Evolutionary conservation across 2,329 filamentous ascomycete species (phyloP).

Genomic region (Fusarium anthophilum): DNA sequence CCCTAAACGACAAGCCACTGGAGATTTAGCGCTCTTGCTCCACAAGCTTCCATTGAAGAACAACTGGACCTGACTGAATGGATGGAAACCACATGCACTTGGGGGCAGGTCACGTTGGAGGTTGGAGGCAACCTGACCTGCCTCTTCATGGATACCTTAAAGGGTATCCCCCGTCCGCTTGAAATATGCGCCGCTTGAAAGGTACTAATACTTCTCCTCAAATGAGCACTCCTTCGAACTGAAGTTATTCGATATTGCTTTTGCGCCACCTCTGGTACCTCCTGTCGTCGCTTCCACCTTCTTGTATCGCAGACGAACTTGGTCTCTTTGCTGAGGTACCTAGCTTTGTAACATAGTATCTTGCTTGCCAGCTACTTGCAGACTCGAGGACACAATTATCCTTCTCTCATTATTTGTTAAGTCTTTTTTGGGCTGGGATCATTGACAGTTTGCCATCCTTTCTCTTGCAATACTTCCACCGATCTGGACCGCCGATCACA

Average conservation of each 20-base stretch:
- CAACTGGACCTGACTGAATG: slow-evolving; percentile 17
- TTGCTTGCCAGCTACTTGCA: not conserved
- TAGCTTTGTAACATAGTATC: slow-evolving; percentile 6
- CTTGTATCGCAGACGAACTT: not conserved
- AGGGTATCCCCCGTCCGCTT: slow-evolving; percentile 34
- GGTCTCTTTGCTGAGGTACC: not conserved
- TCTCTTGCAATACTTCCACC: slow-evolving; percentile 28
- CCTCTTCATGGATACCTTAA: slow-evolving; percentile 24
- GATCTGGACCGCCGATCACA: slow-evolving; percentile 37
- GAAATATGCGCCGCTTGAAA: slow-evolving; percentile 25
- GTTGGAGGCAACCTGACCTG: slow-evolving; percentile 35
- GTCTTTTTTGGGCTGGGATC: slow-evolving; percentile 9
- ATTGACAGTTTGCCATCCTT: slow-evolving; percentile 8
- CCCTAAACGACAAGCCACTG: slow-evolving; percentile 31
- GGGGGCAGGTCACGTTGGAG: slow-evolving; percentile 38
- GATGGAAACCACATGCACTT: slow-evolving; percentile 11
- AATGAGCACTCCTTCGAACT: not conserved
- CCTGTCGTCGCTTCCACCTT: not conserved
- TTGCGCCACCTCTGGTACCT: slow-evolving; percentile 2
- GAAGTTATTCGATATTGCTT: slow-evolving; percentile 1
- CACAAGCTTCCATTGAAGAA: slow-evolving; percentile 33
- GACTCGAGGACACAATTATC: not conserved
- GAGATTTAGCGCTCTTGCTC: slow-evolving; percentile 34
- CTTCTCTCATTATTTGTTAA: not conserved
- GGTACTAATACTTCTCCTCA: not conserved